Evolutionary conservation across 2,329 filamentous ascomycete genomes (phyloP).

Genomic region (Alternaria longipes): DNA sequence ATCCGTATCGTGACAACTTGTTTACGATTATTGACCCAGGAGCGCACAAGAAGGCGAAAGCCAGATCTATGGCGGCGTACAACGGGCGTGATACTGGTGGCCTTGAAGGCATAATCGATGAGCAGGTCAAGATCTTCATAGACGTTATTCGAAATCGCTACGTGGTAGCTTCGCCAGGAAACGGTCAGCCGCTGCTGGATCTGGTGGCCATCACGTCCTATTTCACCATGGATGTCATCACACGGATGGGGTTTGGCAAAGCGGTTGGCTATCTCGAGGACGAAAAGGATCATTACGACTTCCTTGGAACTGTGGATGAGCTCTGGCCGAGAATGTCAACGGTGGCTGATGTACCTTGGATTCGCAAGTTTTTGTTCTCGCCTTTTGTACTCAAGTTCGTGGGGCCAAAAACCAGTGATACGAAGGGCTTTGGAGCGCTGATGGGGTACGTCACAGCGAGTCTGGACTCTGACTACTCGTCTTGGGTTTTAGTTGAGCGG

Average conservation of each 20-base stretch:
- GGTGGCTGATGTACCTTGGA: constrained; percentile 15
- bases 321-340: constrained; percentile 10
- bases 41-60: constrained; percentile 2
- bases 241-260: constrained; percentile 15
- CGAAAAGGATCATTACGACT: constrained; percentile 16
- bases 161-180: background rate
- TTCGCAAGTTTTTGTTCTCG: constrained; percentile 11
- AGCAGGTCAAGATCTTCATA: constrained; percentile 5
- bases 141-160: constrained; percentile 7
- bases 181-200: background rate
- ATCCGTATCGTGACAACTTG: constrained; percentile 13
- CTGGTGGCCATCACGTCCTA: constrained; percentile 5
- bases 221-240: constrained; percentile 24
- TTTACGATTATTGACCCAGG: background rate
- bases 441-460: constrained; percentile 6
- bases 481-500: background rate
- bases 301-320: background rate
- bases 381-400: constrained; percentile 8
- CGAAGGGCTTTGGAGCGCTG: constrained; percentile 5
- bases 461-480: background rate
- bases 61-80: constrained; percentile 3
- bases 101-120: constrained; percentile 8
- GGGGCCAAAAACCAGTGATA: constrained; percentile 5
- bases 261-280: constrained; percentile 18
- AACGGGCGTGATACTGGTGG: constrained; percentile 8